phyloP scores from a whole-genome alignment of 225 moss, liverwort and hornwort species.

The Anthoceros angustus region DNA sequence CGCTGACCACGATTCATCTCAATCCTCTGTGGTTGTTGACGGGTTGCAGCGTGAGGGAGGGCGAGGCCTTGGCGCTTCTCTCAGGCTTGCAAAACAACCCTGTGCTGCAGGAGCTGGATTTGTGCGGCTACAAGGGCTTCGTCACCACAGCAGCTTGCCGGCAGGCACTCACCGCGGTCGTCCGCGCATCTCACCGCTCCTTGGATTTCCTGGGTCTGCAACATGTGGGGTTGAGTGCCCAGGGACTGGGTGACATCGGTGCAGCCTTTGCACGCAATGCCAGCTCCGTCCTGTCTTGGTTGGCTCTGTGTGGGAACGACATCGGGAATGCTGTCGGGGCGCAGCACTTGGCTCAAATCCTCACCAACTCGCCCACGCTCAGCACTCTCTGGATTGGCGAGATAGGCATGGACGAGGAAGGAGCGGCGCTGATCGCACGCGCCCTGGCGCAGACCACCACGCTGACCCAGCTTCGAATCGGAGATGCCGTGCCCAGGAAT shows the following conservation, averaged over 20 bases:
- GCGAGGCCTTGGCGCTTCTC: neutral
- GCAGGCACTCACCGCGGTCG: neutral
- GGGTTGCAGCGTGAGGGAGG: neutral
- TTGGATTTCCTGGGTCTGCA: neutral
- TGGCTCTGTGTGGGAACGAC: neutral
- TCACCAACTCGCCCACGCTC: neutral
- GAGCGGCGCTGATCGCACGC: neutral
- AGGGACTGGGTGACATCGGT: constrained; percentile 1
- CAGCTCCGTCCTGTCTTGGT: neutral
- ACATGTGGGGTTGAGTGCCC: neutral
- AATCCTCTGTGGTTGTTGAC: neutral
- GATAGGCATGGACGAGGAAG: neutral
- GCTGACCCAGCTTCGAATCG: neutral
- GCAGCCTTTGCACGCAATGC: neutral
- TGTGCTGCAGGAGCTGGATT: neutral
- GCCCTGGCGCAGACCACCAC: neutral
- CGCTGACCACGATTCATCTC: neutral
- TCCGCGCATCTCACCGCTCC: neutral
- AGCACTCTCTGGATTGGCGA: neutral
- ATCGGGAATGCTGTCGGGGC: neutral
- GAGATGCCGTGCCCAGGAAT: neutral
- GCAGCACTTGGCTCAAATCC: neutral
- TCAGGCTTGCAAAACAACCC: neutral
- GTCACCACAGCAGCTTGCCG: neutral
- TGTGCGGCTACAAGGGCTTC: neutral